Evolutionary conservation across 2,329 filamentous ascomycete genomes (phyloP).

Genomic region (Cladosporium sp.): DNA sequence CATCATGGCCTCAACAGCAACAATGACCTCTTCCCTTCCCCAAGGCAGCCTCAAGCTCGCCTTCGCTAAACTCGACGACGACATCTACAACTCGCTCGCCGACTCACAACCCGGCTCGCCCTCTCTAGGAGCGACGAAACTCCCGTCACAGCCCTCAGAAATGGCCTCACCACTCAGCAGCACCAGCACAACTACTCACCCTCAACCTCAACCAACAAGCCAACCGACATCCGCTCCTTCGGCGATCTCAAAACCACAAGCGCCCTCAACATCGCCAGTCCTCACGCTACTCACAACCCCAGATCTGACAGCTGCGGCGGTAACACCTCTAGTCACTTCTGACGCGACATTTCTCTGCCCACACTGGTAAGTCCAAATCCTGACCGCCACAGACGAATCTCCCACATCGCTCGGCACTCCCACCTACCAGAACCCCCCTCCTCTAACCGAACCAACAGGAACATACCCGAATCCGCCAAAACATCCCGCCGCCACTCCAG

Average conservation of each 20-base stretch:
- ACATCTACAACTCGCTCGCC: constrained; percentile 3
- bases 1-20: constrained; percentile 7
- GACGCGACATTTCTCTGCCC: constrained; percentile 4
- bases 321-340: neutral
- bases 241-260: neutral
- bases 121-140: neutral
- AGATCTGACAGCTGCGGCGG: neutral
- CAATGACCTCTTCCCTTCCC: constrained; percentile 4
- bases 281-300: neutral
- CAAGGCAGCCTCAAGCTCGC: constrained; percentile 4
- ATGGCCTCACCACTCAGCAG: neutral
- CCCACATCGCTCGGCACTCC: too few species aligned
- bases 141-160: neutral
- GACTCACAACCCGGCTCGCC: constrained; percentile 8
- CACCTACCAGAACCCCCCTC: neutral
- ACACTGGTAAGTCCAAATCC: neutral
- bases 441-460: neutral
- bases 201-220: neutral
- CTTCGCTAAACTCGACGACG: constrained; percentile 10
- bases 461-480: neutral
- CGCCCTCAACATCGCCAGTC: neutral
- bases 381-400: neutral
- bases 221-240: neutral
- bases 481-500: neutral
- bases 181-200: too few species aligned